phyloP scores from a whole-genome alignment of 2,329 filamentous ascomycete genomes.

The Aspergillus jensenii region DNA sequence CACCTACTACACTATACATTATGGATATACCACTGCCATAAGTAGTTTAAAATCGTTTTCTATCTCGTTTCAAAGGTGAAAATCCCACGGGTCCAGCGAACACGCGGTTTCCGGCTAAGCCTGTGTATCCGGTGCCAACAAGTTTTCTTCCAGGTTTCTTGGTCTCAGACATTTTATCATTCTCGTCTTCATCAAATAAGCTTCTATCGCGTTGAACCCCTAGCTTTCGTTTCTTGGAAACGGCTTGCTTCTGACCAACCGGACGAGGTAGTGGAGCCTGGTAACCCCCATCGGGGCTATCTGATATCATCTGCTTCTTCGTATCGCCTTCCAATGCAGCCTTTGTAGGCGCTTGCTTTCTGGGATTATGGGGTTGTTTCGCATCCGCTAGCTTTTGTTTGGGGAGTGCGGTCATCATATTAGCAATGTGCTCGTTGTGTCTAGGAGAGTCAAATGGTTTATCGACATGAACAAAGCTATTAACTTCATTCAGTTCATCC shows the following conservation, averaged over 20 bases:
- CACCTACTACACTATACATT: background rate
- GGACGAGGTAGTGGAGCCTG: conserved; percentile 18
- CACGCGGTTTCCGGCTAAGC: conserved; percentile 22
- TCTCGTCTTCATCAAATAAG: conserved; percentile 71
- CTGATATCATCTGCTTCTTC: background rate
- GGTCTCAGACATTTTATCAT: conserved; percentile 38
- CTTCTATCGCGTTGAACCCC: conserved; percentile 61
- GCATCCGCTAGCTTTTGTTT: background rate
- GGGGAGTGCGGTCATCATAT: background rate
- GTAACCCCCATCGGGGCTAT: conserved; percentile 17
- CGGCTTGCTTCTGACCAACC: conserved; percentile 32
- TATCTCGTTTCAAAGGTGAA: conserved; percentile 71
- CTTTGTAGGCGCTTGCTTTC: background rate
- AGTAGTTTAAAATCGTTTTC: conserved; percentile 39
- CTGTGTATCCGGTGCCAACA: conserved; percentile 21
- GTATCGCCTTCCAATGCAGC: background rate
- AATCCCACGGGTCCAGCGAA: conserved; percentile 58
- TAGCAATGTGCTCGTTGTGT: background rate
- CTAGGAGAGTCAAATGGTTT: background rate
- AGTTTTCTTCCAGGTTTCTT: conserved; percentile 29
- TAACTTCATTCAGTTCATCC: conserved; percentile 26
- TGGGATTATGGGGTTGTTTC: background rate
- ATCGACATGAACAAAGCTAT: conserved; percentile 13
- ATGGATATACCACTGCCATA: background rate
- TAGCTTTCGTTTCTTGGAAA: conserved; percentile 72